phyloP scores from a whole-genome alignment of 192 early-diverging fungal species.

The Coemansia sp. region DNA sequence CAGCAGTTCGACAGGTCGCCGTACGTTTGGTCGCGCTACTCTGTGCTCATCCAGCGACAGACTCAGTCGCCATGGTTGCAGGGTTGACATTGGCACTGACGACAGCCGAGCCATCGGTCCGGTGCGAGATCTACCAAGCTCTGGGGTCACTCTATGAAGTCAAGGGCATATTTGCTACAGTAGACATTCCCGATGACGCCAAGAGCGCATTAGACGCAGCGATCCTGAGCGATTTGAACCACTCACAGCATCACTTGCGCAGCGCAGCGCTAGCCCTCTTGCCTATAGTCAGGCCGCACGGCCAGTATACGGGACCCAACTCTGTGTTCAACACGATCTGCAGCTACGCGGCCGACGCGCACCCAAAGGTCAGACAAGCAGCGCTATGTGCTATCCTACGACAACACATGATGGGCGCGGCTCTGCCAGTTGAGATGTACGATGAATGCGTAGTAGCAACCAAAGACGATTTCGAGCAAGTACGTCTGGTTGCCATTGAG shows the following conservation, averaged over 20 bases:
- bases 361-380: conserved; percentile 46
- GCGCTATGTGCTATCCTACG: conserved; percentile 33
- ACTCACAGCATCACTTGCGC: conserved; percentile 50
- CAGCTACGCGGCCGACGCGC: conserved; percentile 39
- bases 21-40: conserved; percentile 31
- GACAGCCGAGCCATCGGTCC: conserved; percentile 20
- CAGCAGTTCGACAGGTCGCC: conserved; percentile 37
- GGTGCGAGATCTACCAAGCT: conserved; percentile 51
- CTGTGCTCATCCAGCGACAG: conserved; percentile 43
- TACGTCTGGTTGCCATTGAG: conserved; percentile 68
- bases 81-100: conserved; percentile 22
- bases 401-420: conserved; percentile 33
- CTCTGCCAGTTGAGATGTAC: conserved; percentile 58
- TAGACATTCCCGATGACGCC: neutral
- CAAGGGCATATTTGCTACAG: conserved; percentile 26
- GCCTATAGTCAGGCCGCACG: conserved; percentile 12
- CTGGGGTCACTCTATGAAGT: conserved; percentile 33
- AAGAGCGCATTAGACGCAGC: conserved; percentile 13
- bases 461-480: conserved; percentile 73
- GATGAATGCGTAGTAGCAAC: conserved; percentile 65
- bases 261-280: conserved; percentile 32
- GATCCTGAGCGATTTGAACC: conserved; percentile 33
- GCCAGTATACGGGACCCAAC: neutral
- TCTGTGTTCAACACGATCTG: conserved; percentile 34
- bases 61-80: conserved; percentile 1